These are phyloP conservation scores for Backusella circina DNA, from an alignment of 192 early-diverging fungal genomes.

Conservation along the genomic window DNA sequence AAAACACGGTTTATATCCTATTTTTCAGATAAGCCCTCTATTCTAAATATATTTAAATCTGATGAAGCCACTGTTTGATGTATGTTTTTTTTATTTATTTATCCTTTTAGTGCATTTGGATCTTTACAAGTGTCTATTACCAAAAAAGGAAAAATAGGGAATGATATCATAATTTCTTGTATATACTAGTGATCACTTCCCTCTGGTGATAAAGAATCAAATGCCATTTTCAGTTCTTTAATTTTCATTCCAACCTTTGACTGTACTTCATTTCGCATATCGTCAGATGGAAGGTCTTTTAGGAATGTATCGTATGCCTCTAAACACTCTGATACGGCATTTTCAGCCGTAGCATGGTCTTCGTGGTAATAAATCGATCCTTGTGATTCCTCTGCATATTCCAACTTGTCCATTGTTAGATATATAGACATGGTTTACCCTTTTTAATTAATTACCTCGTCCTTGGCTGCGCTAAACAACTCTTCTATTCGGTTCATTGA, in stretches of 20 bases:
- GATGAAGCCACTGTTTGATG: too few relatives aligned
- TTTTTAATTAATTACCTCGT: slow-evolving; percentile 10
- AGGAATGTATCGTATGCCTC: slow-evolving; percentile 15
- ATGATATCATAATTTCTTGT: too few relatives aligned
- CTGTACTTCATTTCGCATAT: slow-evolving; percentile 17
- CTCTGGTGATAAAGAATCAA: slow-evolving; percentile 19
- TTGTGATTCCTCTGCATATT: slow-evolving; percentile 30
- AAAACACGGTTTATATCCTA: too few relatives aligned
- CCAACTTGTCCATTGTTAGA: slow-evolving; percentile 3
- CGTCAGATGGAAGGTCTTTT: slow-evolving; percentile 13
- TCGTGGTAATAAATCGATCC: slow-evolving; percentile 32
- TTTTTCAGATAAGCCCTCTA: too few relatives aligned
- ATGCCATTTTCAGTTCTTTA: slow-evolving; percentile 17
- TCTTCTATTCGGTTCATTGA: slow-evolving; percentile 23
- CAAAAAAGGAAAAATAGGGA: too few relatives aligned
- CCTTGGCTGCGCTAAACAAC: slow-evolving; percentile 15
- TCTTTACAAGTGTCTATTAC: too few relatives aligned
- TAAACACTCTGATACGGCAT: slow-evolving; percentile 19
- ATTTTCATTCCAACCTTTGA: slow-evolving; percentile 25
- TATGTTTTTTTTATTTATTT: too few relatives aligned
- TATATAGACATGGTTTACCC: not conserved
- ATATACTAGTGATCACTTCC: not conserved
- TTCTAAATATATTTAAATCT: too few relatives aligned
- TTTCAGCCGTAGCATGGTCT: slow-evolving; percentile 15
- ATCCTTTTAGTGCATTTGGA: too few relatives aligned